phyloP scores from a whole-genome alignment of 768 basidiomycete species.

The Nidularia pulvinata region DNA sequence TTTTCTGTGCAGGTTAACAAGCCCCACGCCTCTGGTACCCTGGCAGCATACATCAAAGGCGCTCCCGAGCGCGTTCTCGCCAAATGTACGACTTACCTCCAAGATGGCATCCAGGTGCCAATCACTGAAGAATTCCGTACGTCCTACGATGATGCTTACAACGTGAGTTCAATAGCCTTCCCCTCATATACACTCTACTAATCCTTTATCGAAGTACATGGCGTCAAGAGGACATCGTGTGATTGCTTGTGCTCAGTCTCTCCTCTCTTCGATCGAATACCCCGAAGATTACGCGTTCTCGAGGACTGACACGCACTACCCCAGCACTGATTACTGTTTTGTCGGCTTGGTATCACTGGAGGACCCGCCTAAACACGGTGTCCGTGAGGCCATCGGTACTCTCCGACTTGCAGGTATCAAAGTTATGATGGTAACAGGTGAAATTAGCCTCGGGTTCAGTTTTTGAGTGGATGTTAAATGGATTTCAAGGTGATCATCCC shows the following conservation, averaged over 20 bases:
- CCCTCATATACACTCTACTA: neutral
- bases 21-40: conserved; percentile 41
- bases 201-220: conserved; percentile 52
- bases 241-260: conserved; percentile 67
- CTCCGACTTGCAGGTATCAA: conserved; percentile 72
- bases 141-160: conserved; percentile 60
- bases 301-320: conserved; percentile 53
- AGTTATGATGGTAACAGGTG: conserved; percentile 78
- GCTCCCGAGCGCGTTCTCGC: conserved; percentile 69
- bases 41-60: conserved; percentile 65
- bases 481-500: conserved; percentile 56
- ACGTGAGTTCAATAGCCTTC: conserved; percentile 31
- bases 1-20: conserved; percentile 45
- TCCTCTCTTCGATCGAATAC: conserved; percentile 50
- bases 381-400: conserved; percentile 71
- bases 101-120: conserved; percentile 43
- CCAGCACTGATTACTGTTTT: conserved; percentile 57
- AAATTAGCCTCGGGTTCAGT: conserved; percentile 4
- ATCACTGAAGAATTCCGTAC: conserved; percentile 56
- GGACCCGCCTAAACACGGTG: conserved; percentile 72
- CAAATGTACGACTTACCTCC: conserved; percentile 61
- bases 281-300: conserved; percentile 48
- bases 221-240: conserved; percentile 76
- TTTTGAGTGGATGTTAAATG: neutral
- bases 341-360: conserved; percentile 67